These are phyloP conservation scores for Sisymbrium altissimum DNA, from an alignment of 345 rosid genomes.

Conservation along the genomic window DNA sequence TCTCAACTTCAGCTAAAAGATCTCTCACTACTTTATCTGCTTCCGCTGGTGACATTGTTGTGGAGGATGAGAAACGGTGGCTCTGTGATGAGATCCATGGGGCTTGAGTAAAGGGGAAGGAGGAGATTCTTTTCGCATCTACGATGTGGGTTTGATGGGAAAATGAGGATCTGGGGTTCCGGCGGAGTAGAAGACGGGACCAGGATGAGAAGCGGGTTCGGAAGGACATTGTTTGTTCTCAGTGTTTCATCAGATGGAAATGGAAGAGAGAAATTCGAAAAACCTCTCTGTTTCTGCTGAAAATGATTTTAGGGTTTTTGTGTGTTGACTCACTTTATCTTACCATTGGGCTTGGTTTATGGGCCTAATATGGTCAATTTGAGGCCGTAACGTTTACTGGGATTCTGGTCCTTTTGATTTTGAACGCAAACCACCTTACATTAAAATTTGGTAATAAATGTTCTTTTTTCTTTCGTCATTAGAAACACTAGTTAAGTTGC, in stretches of 20 bases:
- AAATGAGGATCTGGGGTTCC: constrained; percentile 17
- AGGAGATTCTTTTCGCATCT: constrained; percentile 23
- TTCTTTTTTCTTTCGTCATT: too few species aligned
- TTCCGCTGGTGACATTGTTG: constrained; percentile 3
- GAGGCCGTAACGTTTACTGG: neutral
- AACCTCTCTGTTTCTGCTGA: neutral
- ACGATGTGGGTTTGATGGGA: neutral
- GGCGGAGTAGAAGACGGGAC: constrained; percentile 45
- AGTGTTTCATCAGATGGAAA: constrained; percentile 29
- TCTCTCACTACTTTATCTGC: constrained; percentile 40
- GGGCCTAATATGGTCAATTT: constrained; percentile 1
- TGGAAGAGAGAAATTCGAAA: neutral
- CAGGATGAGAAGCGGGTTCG: constrained; percentile 39
- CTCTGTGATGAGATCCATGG: constrained; percentile 33
- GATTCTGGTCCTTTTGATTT: neutral
- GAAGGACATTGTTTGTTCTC: constrained; percentile 25
- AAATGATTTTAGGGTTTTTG: constrained; percentile 24
- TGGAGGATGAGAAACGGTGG: constrained; percentile 41
- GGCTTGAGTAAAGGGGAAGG: constrained; percentile 26
- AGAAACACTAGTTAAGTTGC: too few species aligned
- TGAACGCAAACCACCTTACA: neutral
- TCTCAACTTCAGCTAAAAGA: constrained; percentile 58
- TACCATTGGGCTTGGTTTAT: neutral
- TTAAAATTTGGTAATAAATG: too few species aligned
- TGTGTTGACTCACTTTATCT: neutral